These are phyloP conservation scores for Geotrichum bryndzae DNA, from an alignment of 1,139 yeast genomes.

Conservation along the genomic window DNA sequence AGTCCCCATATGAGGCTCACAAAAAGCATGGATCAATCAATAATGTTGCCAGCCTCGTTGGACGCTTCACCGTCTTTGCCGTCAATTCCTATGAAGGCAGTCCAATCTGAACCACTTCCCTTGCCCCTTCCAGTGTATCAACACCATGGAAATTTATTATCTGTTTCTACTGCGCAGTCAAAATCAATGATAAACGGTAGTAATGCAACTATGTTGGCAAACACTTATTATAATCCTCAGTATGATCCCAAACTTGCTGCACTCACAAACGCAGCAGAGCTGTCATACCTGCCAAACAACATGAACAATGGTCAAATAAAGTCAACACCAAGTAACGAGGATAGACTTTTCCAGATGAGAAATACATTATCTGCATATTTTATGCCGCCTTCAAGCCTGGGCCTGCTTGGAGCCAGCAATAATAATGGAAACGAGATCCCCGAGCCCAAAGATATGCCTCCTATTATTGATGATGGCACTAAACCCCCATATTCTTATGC, in stretches of 20 bases:
- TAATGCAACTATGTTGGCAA: not conserved
- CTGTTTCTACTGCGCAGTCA: not conserved
- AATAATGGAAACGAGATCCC: slow-evolving; percentile 24
- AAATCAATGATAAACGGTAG: not conserved
- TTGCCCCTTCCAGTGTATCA: not conserved
- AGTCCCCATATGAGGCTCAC: not conserved
- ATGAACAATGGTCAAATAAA: not conserved
- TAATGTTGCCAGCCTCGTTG: not conserved
- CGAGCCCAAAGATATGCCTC: slow-evolving; percentile 41
- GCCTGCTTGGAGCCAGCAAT: not conserved
- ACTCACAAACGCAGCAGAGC: not conserved
- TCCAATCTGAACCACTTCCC: not conserved
- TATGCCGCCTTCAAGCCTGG: not conserved
- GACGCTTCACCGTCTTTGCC: not conserved
- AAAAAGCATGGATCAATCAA: not conserved
- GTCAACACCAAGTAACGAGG: not conserved
- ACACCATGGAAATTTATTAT: not conserved
- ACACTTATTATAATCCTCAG: not conserved
- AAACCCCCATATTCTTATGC: slow-evolving; percentile 97
- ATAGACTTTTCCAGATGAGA: not conserved
- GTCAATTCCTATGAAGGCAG: not conserved
- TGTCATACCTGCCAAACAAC: not conserved
- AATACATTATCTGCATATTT: not conserved
- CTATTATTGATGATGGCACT: slow-evolving; percentile 41
- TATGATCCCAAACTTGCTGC: not conserved